These are phyloP conservation scores for Quercus variabilis DNA, from an alignment of 306 rosid species.

Conservation along the genomic window DNA sequence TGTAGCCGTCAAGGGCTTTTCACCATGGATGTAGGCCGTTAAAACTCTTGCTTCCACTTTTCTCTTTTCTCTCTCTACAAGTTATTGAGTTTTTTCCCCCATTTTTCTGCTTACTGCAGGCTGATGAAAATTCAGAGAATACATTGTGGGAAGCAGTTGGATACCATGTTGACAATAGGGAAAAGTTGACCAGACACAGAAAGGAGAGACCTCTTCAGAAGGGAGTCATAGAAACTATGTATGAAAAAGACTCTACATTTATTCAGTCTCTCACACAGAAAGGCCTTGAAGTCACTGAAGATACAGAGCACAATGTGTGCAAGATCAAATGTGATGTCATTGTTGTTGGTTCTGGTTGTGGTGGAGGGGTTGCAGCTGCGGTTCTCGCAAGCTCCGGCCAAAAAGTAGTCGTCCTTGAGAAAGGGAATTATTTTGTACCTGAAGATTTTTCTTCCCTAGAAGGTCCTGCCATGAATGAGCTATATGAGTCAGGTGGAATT, in stretches of 20 bases:
- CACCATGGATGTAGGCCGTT: too few species aligned
- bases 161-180: constrained; percentile 48
- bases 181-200: constrained; percentile 22
- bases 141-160: constrained; percentile 71
- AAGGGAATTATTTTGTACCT: constrained; percentile 79
- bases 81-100: too few species aligned
- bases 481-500: constrained; percentile 67
- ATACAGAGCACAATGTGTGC: constrained; percentile 34
- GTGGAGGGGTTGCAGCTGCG: constrained; percentile 98
- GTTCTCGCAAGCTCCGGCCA: constrained; percentile 75
- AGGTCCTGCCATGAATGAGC: constrained; percentile 73
- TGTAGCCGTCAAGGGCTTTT: too few species aligned
- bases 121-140: constrained; percentile 52
- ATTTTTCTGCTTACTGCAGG: constrained; percentile 31
- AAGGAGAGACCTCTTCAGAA: constrained; percentile 74
- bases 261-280: constrained; percentile 50
- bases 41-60: too few species aligned
- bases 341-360: constrained; percentile 85
- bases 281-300: constrained; percentile 64
- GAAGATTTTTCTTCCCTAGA: constrained; percentile 80
- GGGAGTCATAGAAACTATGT: constrained; percentile 63
- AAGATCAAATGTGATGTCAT: constrained; percentile 86
- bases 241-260: constrained; percentile 48
- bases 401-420: constrained; percentile 78
- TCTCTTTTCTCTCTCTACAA: too few species aligned